Base-by-base conservation (phyloP, 805 yeast genomes). In the Ogataea siamensis region DNA sequence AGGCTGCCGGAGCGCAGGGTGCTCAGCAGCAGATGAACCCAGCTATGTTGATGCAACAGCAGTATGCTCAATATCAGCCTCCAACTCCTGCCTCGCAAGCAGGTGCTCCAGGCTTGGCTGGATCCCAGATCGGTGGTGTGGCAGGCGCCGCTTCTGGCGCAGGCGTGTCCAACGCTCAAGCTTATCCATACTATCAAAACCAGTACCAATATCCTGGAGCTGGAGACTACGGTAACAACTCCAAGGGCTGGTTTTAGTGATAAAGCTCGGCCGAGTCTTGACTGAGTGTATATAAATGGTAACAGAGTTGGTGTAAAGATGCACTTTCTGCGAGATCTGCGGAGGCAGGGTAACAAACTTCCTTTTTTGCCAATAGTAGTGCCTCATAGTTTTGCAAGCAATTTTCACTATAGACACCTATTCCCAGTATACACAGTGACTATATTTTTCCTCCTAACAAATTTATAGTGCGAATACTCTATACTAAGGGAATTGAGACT, bases 241-340 rank as follows among this genome's bases (percentile, higher is more conserved):
- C 55, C 27, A 50, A 51, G 47, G 52, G 51, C 28, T 52, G 57
- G 57, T 52, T 52, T 41, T 52, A 38, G 19, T 12, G 20, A 13
- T 25, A 13, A 28, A 26, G 12, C 32, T 15, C 30, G 24, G 13
- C 17, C n/a, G n/a, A n/a, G n/a, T 36, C 23, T 31, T n/a, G 31
- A 18, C 35, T 20, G 36, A 18, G 31, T 38, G 42, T 39, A 29
- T 34, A 33, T 39, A 39, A 23, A 20, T 25, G 34, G 32, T 32
- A 51, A 34, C 49, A 57, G 57, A 60, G 48, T 58, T 42, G 36
- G 41, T 38, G 58, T 50, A 36, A 57, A 54, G 55, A 55, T 38
- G 41, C 34, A 24, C 18, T 11, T 15, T 18, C 17, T 7, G n/a
- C 3, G 12, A 7, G 9, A 25, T 17, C 13, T 5, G n/a, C 11